These are phyloP conservation scores for Starmera pachycereana DNA, from an alignment of 805 yeast genomes.

Conservation along the genomic window DNA sequence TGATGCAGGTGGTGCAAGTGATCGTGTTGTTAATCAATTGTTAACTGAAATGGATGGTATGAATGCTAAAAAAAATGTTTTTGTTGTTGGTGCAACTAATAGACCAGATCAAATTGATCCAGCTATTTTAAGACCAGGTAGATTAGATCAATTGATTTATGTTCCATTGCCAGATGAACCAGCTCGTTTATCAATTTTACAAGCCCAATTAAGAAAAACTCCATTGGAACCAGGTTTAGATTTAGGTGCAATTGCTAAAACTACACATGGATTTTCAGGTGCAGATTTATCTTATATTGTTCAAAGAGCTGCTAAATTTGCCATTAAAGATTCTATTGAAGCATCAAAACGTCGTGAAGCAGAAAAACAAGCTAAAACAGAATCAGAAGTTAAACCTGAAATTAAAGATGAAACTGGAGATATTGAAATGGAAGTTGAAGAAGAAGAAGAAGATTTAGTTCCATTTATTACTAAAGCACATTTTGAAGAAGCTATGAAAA, in stretches of 20 bases:
- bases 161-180: constrained; percentile 97
- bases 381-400: constrained; percentile 25
- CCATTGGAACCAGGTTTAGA: constrained; percentile 97
- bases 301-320: constrained; percentile 97
- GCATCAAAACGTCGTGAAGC: constrained; percentile 47
- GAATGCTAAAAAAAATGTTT: constrained; percentile 98
- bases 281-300: constrained; percentile 96
- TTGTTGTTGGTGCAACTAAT: constrained; percentile 98
- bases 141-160: constrained; percentile 96
- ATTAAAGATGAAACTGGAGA: constrained; percentile 34
- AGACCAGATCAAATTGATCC: constrained; percentile 99
- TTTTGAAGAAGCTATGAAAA: constrained; percentile 99
- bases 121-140: constrained; percentile 96
- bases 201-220: constrained; percentile 95
- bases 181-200: constrained; percentile 86
- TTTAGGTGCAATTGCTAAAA: constrained; percentile 77
- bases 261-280: constrained; percentile 98
- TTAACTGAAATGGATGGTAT: constrained; percentile 99
- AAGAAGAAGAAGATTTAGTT: constrained; percentile 83
- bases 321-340: constrained; percentile 95
- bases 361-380: constrained; percentile 29
- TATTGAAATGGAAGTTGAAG: constrained; percentile 25
- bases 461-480: constrained; percentile 91
- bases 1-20: constrained; percentile 96
- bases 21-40: constrained; percentile 91